Percentiles rank a stretch among this genome's conserved stretches.
Evolutionary conservation across 2,329 filamentous ascomycete species (phyloP).

Genomic region (Fusarium nygamai): DNA sequence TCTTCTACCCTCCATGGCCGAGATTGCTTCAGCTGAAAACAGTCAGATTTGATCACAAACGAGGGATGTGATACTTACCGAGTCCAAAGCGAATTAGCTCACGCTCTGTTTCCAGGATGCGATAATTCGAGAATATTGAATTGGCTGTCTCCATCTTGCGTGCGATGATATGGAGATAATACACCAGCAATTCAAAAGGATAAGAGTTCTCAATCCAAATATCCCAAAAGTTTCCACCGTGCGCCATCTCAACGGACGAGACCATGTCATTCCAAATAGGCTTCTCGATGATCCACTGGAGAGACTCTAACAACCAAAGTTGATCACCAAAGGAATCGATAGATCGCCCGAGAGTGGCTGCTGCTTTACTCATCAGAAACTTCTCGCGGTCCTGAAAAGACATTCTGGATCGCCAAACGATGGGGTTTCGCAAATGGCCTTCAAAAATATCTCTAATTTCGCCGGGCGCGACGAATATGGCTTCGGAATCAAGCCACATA

Average conservation of each 20-base stretch:
- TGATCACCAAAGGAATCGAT: neutral
- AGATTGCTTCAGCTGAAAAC: neutral
- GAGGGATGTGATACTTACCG: rapidly evolving
- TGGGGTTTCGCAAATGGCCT: neutral
- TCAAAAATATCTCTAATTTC: neutral
- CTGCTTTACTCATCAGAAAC: neutral
- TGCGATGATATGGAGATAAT: neutral
- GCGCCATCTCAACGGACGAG: neutral
- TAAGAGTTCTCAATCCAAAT: neutral
- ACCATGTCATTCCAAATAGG: neutral
- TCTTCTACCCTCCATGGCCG: neutral
- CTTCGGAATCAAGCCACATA: neutral
- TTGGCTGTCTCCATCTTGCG: neutral
- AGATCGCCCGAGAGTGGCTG: neutral
- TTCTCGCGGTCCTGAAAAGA: neutral
- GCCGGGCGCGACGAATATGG: rapidly evolving
- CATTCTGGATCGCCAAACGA: neutral
- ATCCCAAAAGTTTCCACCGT: neutral
- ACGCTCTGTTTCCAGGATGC: neutral
- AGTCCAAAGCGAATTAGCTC: neutral
- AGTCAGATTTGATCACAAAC: rapidly evolving
- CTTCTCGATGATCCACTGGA: neutral
- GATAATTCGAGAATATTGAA: neutral
- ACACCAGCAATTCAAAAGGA: neutral
- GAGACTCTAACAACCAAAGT: neutral